Percentiles rank a stretch among this genome's conserved stretches.
These are phyloP conservation scores for Carallia pectinifolia DNA, from an alignment of 345 rosid species.

Conservation along the genomic window DNA sequence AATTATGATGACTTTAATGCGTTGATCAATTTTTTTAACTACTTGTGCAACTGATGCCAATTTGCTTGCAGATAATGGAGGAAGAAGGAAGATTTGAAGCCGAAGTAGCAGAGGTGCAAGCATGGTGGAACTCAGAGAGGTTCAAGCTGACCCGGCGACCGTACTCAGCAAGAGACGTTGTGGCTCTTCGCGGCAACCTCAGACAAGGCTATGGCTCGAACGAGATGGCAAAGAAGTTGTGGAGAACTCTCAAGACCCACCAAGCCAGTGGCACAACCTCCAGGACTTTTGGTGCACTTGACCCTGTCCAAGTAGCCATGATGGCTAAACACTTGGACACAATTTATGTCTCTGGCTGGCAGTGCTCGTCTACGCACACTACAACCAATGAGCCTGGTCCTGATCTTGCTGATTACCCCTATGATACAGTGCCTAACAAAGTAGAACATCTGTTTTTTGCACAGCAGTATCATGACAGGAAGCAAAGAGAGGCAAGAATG, in stretches of 20 bases:
- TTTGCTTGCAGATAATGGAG: conserved; percentile 58
- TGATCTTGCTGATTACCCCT: conserved; percentile 94
- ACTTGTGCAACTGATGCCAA: neutral
- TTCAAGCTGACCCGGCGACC: conserved; percentile 86
- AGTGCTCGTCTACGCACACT: conserved; percentile 97
- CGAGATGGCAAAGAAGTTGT: conserved; percentile 85
- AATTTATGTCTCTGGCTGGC: conserved; percentile 96
- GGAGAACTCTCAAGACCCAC: conserved; percentile 86
- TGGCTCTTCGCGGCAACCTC: conserved; percentile 78
- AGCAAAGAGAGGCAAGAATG: conserved; percentile 91
- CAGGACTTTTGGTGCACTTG: conserved; percentile 89
- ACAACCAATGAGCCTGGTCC: conserved; percentile 94
- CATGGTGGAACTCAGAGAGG: conserved; percentile 98
- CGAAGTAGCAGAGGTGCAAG: conserved; percentile 89
- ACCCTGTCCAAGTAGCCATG: conserved; percentile 95
- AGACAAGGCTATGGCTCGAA: conserved; percentile 78
- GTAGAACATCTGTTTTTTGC: conserved; percentile 93
- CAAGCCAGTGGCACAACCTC: conserved; percentile 90
- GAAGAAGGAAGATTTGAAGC: conserved; percentile 91
- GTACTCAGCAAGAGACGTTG: conserved; percentile 83
- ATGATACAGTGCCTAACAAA: conserved; percentile 92
- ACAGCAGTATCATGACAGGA: conserved; percentile 93
- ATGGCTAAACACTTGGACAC: conserved; percentile 92
- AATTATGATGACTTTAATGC: too few species aligned
- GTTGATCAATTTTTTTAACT: too few species aligned